A percentile compares a stretch with the other conserved stretches of the same genome.
phyloP scores from a whole-genome alignment of 2,329 filamentous ascomycete genomes.

The Bisporella sp. region DNA sequence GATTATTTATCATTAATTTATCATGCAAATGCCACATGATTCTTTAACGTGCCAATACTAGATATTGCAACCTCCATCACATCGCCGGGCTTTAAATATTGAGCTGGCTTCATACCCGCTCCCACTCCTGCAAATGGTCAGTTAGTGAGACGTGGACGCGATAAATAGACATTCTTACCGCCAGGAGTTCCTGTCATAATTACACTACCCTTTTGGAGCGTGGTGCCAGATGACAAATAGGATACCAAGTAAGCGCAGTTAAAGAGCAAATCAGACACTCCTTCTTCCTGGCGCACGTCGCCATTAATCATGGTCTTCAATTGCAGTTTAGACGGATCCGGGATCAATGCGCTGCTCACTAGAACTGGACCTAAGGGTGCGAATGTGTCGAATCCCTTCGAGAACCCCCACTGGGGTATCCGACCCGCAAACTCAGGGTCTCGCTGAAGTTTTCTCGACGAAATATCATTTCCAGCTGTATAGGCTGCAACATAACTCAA shows the following conservation, averaged over 20 bases:
- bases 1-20: no score
- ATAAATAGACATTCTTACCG: conserved; percentile 20
- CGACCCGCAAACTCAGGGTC: conserved; percentile 37
- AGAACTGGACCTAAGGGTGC: conserved; percentile 36
- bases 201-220: conserved; percentile 40
- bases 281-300: conserved; percentile 33
- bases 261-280: conserved; percentile 40
- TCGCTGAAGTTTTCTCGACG: conserved; percentile 44
- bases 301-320: conserved; percentile 37
- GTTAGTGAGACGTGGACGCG: conserved; percentile 8
- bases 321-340: conserved; percentile 7
- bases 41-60: conserved; percentile 13
- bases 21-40: conserved; percentile 6
- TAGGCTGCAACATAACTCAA: conserved; percentile 24
- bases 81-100: conserved; percentile 12
- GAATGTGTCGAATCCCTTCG: conserved; percentile 39
- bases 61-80: conserved; percentile 13
- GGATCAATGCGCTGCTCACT: conserved; percentile 21
- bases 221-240: conserved; percentile 40
- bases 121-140: conserved; percentile 29
- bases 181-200: conserved; percentile 44
- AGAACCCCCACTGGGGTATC: conserved; percentile 36
- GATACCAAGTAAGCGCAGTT: conserved; percentile 36
- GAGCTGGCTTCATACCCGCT: conserved; percentile 32
- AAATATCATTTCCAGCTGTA: conserved; percentile 48